phyloP scores from a whole-genome alignment of 164 flowering plant species.

The Taxillus chinensis region DNA sequence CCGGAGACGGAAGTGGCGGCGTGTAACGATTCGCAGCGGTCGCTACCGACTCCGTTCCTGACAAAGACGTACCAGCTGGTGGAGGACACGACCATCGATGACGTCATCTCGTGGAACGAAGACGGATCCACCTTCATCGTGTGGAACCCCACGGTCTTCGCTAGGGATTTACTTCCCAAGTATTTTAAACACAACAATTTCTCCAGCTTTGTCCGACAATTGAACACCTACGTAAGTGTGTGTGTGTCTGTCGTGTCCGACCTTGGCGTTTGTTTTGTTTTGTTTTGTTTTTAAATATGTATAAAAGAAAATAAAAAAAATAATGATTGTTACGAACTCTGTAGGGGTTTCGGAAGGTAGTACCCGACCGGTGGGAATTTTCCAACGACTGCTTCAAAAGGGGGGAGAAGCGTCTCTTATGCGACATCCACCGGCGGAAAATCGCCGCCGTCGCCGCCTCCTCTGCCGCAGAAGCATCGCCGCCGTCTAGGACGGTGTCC shows the following conservation, averaged over 20 bases:
- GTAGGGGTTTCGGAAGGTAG: slow-evolving; percentile 62
- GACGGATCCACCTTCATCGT: slow-evolving; percentile 2
- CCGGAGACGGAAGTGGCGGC: background rate
- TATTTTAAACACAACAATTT: slow-evolving; percentile 3
- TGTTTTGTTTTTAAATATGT: background rate
- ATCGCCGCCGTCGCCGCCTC: slow-evolving; percentile 8
- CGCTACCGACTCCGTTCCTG: background rate
- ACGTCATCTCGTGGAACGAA: slow-evolving; percentile 1
- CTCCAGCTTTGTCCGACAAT: slow-evolving; percentile 3
- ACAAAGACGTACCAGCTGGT: background rate
- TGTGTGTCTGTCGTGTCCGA: too few relatives aligned
- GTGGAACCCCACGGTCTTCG: background rate
- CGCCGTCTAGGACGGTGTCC: slow-evolving; percentile 18
- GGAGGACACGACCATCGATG: background rate
- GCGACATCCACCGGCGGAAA: slow-evolving; percentile 54
- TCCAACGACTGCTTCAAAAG: slow-evolving; percentile 43
- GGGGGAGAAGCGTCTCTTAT: slow-evolving; percentile 43
- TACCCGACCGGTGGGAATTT: slow-evolving; percentile 71
- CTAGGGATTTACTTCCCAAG: background rate
- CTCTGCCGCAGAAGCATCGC: slow-evolving; percentile 11
- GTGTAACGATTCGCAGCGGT: background rate
- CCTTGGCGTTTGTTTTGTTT: background rate
- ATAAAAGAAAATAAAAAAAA: too few relatives aligned
- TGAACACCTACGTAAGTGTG: background rate
- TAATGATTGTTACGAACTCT: background rate